A percentile compares a stretch with the other conserved stretches of the same genome.
Conservation (phyloP, 2,329 filamentous ascomycete species). For the Trichophaea hybrida region DNA sequence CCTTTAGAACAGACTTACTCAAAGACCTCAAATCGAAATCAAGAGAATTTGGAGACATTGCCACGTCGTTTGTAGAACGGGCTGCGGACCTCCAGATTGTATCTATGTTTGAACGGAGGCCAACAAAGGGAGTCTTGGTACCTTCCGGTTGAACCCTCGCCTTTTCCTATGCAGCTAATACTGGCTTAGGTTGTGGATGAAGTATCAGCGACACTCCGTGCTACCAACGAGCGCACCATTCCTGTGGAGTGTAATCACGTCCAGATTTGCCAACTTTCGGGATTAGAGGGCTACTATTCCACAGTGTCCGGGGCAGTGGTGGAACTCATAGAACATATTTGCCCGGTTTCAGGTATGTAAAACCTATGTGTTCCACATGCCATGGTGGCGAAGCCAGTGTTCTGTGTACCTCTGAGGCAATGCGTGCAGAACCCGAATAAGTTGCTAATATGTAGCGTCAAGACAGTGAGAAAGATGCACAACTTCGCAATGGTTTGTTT, state of each 20-base stretch:
- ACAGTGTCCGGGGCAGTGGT: not conserved
- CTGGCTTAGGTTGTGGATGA: not conserved
- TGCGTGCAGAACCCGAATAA: too few species aligned
- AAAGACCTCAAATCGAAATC: not conserved
- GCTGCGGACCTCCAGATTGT: not conserved
- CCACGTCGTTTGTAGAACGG: not conserved
- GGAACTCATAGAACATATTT: not conserved
- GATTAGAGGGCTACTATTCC: not conserved
- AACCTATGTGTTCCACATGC: too few species aligned
- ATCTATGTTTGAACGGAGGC: not conserved
- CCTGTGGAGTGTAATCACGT: not conserved
- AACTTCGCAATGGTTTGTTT: too few species aligned
- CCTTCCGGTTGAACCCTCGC: not conserved
- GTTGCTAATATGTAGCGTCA: too few species aligned
- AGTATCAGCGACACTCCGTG: not conserved
- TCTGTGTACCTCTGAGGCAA: too few species aligned
- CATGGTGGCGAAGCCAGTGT: too few species aligned
- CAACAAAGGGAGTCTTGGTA: not conserved
- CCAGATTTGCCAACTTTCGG: not conserved
- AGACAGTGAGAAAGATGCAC: too few species aligned
- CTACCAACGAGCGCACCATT: not conserved
- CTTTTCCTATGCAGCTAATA: not conserved
- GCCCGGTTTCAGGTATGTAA: not conserved
- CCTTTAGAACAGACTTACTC: not conserved
- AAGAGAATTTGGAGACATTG: not conserved